Evolutionary conservation across 1,284 basidiomycete species (phyloP).

Genomic region (Flammula alnicola): DNA sequence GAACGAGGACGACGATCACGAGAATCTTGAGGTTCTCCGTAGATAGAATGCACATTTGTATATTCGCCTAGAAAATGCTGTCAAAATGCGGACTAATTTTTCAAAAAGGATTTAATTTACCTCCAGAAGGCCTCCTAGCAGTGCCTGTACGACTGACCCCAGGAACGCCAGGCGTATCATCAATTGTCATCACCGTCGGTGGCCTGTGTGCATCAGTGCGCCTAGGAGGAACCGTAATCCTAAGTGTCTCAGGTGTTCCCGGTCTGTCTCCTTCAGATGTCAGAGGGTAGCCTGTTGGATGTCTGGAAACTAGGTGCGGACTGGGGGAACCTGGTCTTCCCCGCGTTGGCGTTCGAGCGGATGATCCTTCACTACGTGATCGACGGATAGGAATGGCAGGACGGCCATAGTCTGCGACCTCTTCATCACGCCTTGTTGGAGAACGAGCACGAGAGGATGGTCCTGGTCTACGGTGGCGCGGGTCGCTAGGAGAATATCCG

Average conservation of each 20-base stretch:
- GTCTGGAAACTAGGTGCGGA: constrained; percentile 12
- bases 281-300: constrained; percentile 5
- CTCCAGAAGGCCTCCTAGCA: constrained; percentile 23
- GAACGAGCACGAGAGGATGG: neutral
- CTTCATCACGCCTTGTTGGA: neutral
- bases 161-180: constrained; percentile 15
- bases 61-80: constrained; percentile 16
- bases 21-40: constrained; percentile 16
- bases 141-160: constrained; percentile 25
- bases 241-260: constrained; percentile 4
- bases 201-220: constrained; percentile 17
- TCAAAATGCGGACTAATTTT: neutral
- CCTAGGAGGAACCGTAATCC: constrained; percentile 11
- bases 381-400: neutral
- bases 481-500: neutral
- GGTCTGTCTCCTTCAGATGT: constrained; percentile 1
- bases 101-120: constrained; percentile 10
- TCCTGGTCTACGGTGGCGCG: neutral
- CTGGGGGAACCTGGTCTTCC: constrained; percentile 7
- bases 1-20: neutral
- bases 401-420: neutral
- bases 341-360: constrained; percentile 7
- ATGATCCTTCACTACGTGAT: constrained; percentile 2
- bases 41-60: constrained; percentile 20
- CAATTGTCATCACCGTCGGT: constrained; percentile 25